Evolutionary conservation across 345 rosid species (phyloP).

Genomic region (Populus pruinosa): DNA sequence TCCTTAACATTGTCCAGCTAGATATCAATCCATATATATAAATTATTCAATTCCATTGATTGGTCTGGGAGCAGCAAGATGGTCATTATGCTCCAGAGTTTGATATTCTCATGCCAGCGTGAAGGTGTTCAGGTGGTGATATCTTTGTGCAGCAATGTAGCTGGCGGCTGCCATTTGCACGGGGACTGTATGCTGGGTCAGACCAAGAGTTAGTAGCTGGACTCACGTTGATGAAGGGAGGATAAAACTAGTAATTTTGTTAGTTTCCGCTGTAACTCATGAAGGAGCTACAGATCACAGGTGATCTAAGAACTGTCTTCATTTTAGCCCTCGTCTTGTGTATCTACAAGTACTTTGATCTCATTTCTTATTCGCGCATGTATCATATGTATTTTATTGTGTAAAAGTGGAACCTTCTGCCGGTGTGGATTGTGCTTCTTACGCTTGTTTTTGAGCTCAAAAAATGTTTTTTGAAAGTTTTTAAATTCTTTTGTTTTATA

Average conservation of each 20-base stretch:
- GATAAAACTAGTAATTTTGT: slow-evolving; percentile 10
- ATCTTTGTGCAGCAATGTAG: not conserved
- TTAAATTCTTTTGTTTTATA: no score
- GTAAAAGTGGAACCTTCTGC: not conserved
- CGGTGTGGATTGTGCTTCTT: slow-evolving; percentile 10
- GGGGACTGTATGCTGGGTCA: not conserved
- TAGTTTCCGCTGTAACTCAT: not conserved
- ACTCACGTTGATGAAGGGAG: not conserved
- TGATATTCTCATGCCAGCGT: not conserved
- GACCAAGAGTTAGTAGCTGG: not conserved
- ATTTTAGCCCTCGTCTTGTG: slow-evolving; percentile 10
- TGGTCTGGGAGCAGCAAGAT: slow-evolving; percentile 10
- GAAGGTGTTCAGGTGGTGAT: not conserved
- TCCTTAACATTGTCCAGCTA: slow-evolving; percentile 21
- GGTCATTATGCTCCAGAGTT: slow-evolving; percentile 10
- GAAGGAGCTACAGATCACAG: slow-evolving; percentile 19
- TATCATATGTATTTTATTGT: slow-evolving; percentile 13
- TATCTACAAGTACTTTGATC: slow-evolving; percentile 5
- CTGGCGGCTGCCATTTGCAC: not conserved
- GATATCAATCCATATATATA: slow-evolving; percentile 13
- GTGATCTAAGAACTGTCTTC: slow-evolving; percentile 11
- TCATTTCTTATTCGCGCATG: slow-evolving; percentile 16
- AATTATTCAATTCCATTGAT: slow-evolving; percentile 10
- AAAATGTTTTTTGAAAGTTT: no score
- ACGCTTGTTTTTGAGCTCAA: no score